phyloP scores from a whole-genome alignment of 2,329 filamentous ascomycete species.

The Grosmannia clavigera region DNA sequence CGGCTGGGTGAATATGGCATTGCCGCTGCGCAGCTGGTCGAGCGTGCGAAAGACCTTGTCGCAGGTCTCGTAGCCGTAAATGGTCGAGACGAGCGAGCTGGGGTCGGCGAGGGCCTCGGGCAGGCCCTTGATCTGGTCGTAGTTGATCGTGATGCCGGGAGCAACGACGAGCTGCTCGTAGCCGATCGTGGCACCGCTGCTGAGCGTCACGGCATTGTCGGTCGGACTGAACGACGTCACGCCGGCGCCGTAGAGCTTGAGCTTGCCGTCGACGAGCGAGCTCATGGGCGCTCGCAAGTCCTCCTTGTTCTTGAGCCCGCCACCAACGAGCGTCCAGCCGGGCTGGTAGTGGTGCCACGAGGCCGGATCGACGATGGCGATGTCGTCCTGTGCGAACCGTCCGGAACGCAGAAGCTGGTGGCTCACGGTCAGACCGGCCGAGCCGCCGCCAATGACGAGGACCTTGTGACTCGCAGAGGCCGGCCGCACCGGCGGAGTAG shows the following conservation, averaged over 20 bases:
- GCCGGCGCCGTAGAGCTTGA: constrained; percentile 45
- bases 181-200: constrained; percentile 39
- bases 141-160: constrained; percentile 42
- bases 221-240: constrained; percentile 41
- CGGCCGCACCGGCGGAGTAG: background rate
- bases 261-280: constrained; percentile 42
- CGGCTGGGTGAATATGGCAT: constrained; percentile 47
- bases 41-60: constrained; percentile 40
- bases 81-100: constrained; percentile 37
- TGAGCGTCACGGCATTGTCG: constrained; percentile 42
- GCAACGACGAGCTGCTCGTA: constrained; percentile 55
- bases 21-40: constrained; percentile 33
- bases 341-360: constrained; percentile 56
- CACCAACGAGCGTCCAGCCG: constrained; percentile 57
- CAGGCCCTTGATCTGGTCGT: constrained; percentile 39
- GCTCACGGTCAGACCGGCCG: constrained; percentile 51
- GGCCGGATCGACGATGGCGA: constrained; percentile 52
- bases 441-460: constrained; percentile 32
- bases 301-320: constrained; percentile 50
- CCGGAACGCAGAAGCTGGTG: constrained; percentile 53
- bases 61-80: constrained; percentile 43
- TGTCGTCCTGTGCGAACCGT: constrained; percentile 44
- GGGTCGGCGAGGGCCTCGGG: constrained; percentile 39
- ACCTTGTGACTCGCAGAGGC: constrained; percentile 5
- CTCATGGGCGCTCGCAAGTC: constrained; percentile 39